Evolutionary conservation across 2,329 filamentous ascomycete genomes (phyloP).

Genomic region (Claviceps lovelessii): DNA sequence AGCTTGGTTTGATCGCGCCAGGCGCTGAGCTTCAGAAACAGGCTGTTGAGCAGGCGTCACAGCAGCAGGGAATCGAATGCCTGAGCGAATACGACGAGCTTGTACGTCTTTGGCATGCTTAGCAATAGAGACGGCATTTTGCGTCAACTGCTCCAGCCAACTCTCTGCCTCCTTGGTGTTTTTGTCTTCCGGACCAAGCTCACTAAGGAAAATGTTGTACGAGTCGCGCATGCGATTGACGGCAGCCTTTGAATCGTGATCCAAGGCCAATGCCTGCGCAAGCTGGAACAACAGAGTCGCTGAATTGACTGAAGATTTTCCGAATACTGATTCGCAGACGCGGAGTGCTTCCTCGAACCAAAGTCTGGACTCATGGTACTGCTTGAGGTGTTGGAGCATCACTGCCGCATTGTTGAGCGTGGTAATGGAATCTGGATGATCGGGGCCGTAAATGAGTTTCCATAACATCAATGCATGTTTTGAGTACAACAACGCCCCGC

Average conservation of each 20-base stretch:
- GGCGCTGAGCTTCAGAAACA: slow-evolving; percentile 19
- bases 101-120: slow-evolving; percentile 85
- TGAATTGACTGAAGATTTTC: slow-evolving; percentile 78
- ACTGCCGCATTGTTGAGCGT: slow-evolving; percentile 98
- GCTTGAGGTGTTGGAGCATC: slow-evolving; percentile 92
- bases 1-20: slow-evolving; percentile 25
- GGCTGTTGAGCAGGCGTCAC: slow-evolving; percentile 14
- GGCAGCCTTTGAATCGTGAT: slow-evolving; percentile 83
- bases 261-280: slow-evolving; percentile 86
- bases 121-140: slow-evolving; percentile 86
- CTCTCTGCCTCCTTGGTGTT: slow-evolving; percentile 97
- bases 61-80: slow-evolving; percentile 47
- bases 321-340: slow-evolving; percentile 81
- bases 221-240: slow-evolving; percentile 91
- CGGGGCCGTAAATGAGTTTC: slow-evolving; percentile 90
- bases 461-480: slow-evolving; percentile 88
- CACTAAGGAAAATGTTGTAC: slow-evolving; percentile 82
- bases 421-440: slow-evolving; percentile 94
- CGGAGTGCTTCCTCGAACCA: slow-evolving; percentile 93
- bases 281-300: slow-evolving; percentile 95
- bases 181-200: slow-evolving; percentile 79
- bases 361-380: slow-evolving; percentile 82
- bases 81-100: slow-evolving; percentile 55
- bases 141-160: slow-evolving; percentile 91
- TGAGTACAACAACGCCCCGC: slow-evolving; percentile 72